Conservation (phyloP, 805 yeast genomes). For the Yamadazyma olivae region DNA sequence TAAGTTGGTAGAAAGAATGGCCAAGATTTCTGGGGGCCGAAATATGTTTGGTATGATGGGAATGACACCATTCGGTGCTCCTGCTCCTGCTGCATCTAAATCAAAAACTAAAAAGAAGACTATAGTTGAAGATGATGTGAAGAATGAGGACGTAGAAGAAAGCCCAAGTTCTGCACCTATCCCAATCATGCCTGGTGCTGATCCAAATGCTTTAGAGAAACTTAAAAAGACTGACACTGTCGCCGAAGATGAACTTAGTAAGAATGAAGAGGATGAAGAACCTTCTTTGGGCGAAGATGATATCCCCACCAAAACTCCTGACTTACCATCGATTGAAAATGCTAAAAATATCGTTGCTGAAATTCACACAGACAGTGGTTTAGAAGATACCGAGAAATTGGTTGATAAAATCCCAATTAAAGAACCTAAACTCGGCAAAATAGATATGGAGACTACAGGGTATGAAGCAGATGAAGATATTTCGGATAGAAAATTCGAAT, state of each 20-base stretch:
- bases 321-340: slow-evolving; percentile 5
- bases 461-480: slow-evolving; percentile 67
- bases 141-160: slow-evolving; percentile 17
- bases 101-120: slow-evolving; percentile 11
- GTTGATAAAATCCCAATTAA: slow-evolving; percentile 3
- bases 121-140: slow-evolving; percentile 13
- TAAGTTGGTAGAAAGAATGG: slow-evolving; percentile 88
- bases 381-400: slow-evolving; percentile 2
- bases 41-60: slow-evolving; percentile 77
- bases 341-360: not conserved
- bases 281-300: slow-evolving; percentile 14
- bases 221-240: slow-evolving; percentile 1
- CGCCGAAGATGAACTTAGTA: not conserved
- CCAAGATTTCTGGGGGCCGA: slow-evolving; percentile 86
- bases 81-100: slow-evolving; percentile 13
- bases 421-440: slow-evolving; percentile 2
- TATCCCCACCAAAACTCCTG: slow-evolving; percentile 8
- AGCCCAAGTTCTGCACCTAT: slow-evolving; percentile 8
- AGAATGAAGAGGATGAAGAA: slow-evolving; percentile 4
- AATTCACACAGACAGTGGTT: slow-evolving; percentile 11
- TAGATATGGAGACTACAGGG: slow-evolving; percentile 43
- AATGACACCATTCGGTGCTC: slow-evolving; percentile 37
- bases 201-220: slow-evolving; percentile 25
- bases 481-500: slow-evolving; percentile 23
- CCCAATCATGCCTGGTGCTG: slow-evolving; percentile 13